These are phyloP conservation scores for Carnegiea gigantea DNA, from an alignment of 179 eudicot species.

Conservation along the genomic window DNA sequence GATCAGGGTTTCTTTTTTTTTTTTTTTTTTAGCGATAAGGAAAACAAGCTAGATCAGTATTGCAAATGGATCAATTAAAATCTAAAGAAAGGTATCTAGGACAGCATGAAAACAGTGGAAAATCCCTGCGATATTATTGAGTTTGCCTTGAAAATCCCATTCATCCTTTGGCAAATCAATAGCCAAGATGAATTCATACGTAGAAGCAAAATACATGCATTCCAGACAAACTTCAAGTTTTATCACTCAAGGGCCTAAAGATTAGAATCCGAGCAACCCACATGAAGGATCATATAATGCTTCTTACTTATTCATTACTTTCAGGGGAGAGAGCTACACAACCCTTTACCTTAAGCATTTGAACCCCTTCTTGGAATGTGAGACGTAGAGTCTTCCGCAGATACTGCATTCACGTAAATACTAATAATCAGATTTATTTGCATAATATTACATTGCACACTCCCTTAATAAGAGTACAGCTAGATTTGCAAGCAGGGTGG, in stretches of 20 bases:
- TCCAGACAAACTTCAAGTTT: neutral
- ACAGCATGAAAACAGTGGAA: neutral
- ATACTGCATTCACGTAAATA: slow-evolving; percentile 52
- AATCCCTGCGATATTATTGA: neutral
- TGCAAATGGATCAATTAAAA: neutral
- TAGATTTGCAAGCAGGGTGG: neutral
- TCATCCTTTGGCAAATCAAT: neutral
- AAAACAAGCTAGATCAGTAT: neutral
- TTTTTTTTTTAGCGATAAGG: no score
- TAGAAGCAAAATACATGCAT: neutral
- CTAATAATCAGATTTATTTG: slow-evolving; percentile 3
- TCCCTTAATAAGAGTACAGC: neutral
- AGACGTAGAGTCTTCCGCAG: slow-evolving; percentile 68
- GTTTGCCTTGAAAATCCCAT: neutral
- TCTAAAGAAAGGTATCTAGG: neutral
- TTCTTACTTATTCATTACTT: neutral
- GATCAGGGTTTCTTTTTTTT: neutral
- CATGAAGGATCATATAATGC: neutral
- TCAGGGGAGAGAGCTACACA: neutral
- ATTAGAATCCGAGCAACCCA: neutral
- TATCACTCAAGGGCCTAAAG: neutral
- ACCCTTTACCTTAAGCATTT: slow-evolving; percentile 74
- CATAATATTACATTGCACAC: neutral
- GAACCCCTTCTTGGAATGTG: slow-evolving; percentile 80
- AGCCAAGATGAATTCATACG: neutral